Conservation (phyloP, 345 rosid species). For the Hibiscus tridactylites region DNA sequence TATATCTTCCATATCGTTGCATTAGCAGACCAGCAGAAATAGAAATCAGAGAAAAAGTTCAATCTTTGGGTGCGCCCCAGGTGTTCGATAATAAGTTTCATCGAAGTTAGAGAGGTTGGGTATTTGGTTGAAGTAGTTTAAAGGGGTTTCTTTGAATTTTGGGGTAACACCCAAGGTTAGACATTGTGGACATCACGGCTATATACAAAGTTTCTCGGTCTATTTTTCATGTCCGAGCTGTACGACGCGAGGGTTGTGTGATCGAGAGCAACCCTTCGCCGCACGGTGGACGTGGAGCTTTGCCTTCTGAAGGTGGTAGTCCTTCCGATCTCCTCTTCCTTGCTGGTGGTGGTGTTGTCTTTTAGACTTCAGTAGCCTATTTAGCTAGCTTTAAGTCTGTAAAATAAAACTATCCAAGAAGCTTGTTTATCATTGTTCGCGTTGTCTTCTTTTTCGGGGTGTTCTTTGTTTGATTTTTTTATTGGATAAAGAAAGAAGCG, state of each 20-base stretch:
- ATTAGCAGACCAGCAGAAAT: neutral
- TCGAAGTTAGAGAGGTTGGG: neutral
- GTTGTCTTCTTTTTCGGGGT: neutral
- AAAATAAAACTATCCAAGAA: neutral
- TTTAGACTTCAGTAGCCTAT: neutral
- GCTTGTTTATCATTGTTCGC: conserved; percentile 2
- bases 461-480: conserved; percentile 6
- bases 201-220: conserved; percentile 57
- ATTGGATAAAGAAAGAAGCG: conserved; percentile 13
- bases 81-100: neutral
- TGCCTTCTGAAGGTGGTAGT: conserved; percentile 99
- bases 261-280: conserved; percentile 85
- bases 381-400: conserved; percentile 2
- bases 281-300: conserved; percentile 99
- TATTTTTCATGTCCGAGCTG: conserved; percentile 66
- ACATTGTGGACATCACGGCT: conserved; percentile 95
- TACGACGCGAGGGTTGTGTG: conserved; percentile 78
- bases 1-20: neutral
- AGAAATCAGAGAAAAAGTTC: neutral
- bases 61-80: neutral
- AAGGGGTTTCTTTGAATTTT: neutral
- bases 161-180: conserved; percentile 32
- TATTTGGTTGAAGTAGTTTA: neutral
- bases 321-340: conserved; percentile 99
- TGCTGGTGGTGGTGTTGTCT: conserved; percentile 77